Evolutionary conservation across 73 alveolate genomes (phyloP).

Genomic region (Paramecium caudatum): DNA sequence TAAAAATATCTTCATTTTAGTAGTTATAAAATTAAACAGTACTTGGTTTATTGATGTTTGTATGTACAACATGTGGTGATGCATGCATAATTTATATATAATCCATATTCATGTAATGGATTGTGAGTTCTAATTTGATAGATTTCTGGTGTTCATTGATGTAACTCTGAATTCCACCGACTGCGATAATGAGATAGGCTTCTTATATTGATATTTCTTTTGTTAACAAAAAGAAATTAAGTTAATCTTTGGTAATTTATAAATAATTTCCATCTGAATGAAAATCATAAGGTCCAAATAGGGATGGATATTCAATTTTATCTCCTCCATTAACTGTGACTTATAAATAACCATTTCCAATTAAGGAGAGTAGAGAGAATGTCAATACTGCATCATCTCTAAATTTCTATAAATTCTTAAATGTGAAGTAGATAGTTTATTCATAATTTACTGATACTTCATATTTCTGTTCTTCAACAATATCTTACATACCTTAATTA

Average conservation of each 20-base stretch:
- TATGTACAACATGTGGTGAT: background rate
- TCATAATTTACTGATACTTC: conserved; percentile 20
- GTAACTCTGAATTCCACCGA: background rate
- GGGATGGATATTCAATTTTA: background rate
- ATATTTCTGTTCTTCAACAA: background rate
- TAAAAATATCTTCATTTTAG: background rate
- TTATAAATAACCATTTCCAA: conserved; percentile 24
- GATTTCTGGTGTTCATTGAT: background rate
- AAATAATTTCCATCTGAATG: conserved; percentile 53
- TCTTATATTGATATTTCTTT: conserved; percentile 22
- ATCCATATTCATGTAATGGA: conserved; percentile 18
- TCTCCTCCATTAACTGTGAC: conserved; percentile 42
- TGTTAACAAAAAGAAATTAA: background rate
- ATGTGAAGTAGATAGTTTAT: background rate
- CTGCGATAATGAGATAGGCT: conserved; percentile 41
- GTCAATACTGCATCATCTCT: conserved; percentile 24
- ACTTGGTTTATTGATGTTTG: background rate
- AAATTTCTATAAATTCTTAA: conserved; percentile 34
- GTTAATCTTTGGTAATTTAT: background rate
- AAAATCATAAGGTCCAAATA: conserved; percentile 43
- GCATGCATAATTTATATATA: background rate
- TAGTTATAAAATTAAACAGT: conserved; percentile 15
- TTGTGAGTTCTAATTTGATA: background rate
- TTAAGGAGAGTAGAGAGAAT: background rate
- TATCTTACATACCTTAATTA: conserved; percentile 13